Percentiles rank a stretch among this genome's conserved stretches.
These are phyloP conservation scores for Tylopilus sp. DNA, from an alignment of 768 basidiomycete species.

Conservation along the genomic window DNA sequence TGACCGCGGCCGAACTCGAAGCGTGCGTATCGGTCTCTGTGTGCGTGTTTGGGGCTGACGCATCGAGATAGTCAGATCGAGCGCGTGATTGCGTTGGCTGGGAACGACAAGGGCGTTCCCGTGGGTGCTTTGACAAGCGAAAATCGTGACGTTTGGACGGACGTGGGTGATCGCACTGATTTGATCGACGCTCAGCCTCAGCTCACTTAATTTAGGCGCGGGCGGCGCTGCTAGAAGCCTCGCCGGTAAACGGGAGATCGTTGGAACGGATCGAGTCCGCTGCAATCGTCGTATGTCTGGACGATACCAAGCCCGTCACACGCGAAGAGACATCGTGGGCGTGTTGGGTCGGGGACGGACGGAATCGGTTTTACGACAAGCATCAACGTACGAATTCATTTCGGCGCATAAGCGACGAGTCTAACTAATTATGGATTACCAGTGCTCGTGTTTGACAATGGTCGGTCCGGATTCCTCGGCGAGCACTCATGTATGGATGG, in stretches of 20 bases:
- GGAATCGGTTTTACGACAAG: constrained; percentile 95
- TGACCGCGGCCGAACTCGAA: constrained; percentile 82
- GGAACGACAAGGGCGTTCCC: constrained; percentile 41
- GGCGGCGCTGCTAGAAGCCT: constrained; percentile 58
- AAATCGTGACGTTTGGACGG: constrained; percentile 87
- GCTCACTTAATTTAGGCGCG: constrained; percentile 40
- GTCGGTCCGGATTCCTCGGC: constrained; percentile 89
- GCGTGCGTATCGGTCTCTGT: constrained; percentile 35
- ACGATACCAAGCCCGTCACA: constrained; percentile 77
- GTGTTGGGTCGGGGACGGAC: constrained; percentile 87
- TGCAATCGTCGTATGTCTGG: constrained; percentile 83
- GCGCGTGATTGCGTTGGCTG: constrained; percentile 63
- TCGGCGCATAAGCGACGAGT: neutral
- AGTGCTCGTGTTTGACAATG: constrained; percentile 96
- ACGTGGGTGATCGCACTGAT: constrained; percentile 55
- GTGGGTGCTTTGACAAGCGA: constrained; percentile 87
- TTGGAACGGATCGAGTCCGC: constrained; percentile 85
- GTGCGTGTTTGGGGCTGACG: neutral
- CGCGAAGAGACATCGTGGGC: constrained; percentile 79
- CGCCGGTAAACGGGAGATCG: constrained; percentile 59
- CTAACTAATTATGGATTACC: constrained; percentile 1
- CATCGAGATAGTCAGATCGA: constrained; percentile 56
- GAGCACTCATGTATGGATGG: constrained; percentile 92
- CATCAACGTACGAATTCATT: constrained; percentile 66
- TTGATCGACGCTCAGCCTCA: neutral